Base-by-base conservation (phyloP, 2,329 filamentous ascomycete species). In the Colletotrichum agaves region DNA sequence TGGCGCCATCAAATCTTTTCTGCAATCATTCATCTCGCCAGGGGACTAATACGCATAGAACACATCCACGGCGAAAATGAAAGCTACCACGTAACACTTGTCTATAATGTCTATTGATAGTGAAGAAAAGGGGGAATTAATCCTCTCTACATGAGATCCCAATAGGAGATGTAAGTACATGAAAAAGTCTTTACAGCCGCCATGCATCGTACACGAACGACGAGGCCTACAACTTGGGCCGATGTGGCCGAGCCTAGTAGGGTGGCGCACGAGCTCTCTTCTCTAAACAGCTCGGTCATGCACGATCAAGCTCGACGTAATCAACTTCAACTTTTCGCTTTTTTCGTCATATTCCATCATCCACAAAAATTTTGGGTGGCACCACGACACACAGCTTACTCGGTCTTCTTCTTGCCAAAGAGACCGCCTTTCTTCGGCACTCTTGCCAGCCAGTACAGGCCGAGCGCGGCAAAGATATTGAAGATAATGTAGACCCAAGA, bases 401-500 rank as follows among this genome's bases (percentile, higher is more conserved):
- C 74, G 17, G 74, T 74, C 72, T 79, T 79, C 53, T 78, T 79
- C 62, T 74, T 74, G 53, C 73, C 73, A 55, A 74, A 72, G 19
- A 72, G 67, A 11, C 66, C 61, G 11, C 75, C 70, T 71, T 76
- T 77, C 73, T 84, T 85, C 4, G 83, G 82, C 63, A 85, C 80
- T 39, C 84, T 78, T 1, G 78, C 81, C 62, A 86, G 74, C 83
- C 84, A 90, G 73, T 90, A 90, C 39, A 90, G 73, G 3, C 80
- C 75, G 46, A 90, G 75, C 0, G 87, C 86, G 0, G 81, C 86
- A 33, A 76, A 76, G n/a, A 88, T 76, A 73, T 90, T 90, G 74
- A 90, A 87, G 12, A 81, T 74, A 62, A 89, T 82, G 67, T 87
- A 91, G 0, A 81, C 84, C 80, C 85, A 89, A 58, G 89, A 78